phyloP scores from a whole-genome alignment of 179 eudicot species.

The Heliamphora pulchella region DNA sequence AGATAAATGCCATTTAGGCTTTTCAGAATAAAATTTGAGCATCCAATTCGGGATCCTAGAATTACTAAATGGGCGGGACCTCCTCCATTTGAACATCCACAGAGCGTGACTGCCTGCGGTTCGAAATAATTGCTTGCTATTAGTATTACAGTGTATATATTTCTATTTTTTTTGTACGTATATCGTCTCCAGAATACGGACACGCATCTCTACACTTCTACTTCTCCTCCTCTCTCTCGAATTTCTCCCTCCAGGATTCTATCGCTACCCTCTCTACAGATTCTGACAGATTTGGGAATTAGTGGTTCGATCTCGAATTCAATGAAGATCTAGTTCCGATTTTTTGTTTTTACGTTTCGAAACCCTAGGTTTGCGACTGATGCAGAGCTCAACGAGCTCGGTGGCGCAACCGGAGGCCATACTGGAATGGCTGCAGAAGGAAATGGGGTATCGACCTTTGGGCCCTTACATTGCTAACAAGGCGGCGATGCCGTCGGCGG shows the following conservation, averaged over 20 bases:
- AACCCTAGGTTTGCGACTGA: constrained; percentile 16
- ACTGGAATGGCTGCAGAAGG: constrained; percentile 77
- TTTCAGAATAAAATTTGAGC: no score
- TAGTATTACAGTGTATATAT: background rate
- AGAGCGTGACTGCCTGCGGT: no score
- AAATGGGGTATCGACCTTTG: constrained; percentile 79
- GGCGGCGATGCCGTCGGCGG: constrained; percentile 45
- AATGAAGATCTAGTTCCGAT: constrained; percentile 5
- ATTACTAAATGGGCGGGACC: no score
- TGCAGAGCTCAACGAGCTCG: constrained; percentile 49
- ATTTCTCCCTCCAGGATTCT: background rate
- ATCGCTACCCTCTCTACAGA: no score
- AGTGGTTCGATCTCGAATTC: background rate
- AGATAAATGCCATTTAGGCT: no score
- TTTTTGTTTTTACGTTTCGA: background rate
- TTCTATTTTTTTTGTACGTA: background rate
- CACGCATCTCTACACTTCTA: background rate
- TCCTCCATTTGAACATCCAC: no score
- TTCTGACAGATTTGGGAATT: background rate
- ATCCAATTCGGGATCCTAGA: no score
- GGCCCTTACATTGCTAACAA: constrained; percentile 40
- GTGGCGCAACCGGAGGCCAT: constrained; percentile 71
- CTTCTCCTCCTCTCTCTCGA: background rate
- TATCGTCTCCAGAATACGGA: no score
- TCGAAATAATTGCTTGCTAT: no score